Percentiles rank a stretch among this genome's conserved stretches.
Evolutionary conservation across 306 rosid species (phyloP).

Genomic region (Gastrolobium bilobum): DNA sequence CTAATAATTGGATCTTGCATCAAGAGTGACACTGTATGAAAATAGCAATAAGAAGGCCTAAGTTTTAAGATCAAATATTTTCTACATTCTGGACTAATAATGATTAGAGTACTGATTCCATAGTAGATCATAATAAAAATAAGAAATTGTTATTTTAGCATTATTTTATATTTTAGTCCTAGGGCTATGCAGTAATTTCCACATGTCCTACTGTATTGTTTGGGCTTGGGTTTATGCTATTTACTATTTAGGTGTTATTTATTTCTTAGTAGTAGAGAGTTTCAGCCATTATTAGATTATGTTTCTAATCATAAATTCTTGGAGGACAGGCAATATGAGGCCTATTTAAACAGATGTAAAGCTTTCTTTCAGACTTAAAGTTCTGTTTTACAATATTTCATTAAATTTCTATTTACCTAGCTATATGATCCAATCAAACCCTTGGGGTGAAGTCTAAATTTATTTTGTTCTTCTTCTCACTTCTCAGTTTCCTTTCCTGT

Average conservation of each 20-base stretch:
- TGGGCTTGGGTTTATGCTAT: background rate
- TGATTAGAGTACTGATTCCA: background rate
- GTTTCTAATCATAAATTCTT: background rate
- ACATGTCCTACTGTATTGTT: background rate
- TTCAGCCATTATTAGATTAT: background rate
- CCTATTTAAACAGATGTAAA: background rate
- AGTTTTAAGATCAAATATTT: background rate
- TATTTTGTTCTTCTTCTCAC: background rate
- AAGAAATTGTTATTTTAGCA: background rate
- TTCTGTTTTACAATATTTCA: background rate
- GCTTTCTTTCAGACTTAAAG: background rate
- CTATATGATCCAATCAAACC: background rate
- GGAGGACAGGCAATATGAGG: background rate
- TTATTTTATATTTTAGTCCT: background rate
- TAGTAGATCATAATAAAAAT: background rate
- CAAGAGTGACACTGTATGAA: background rate
- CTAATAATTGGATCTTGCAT: background rate
- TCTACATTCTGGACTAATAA: background rate
- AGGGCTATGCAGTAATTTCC: background rate
- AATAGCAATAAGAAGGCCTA: slow-evolving; percentile 10
- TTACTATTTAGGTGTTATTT: background rate
- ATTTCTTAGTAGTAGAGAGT: background rate
- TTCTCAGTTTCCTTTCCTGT: background rate
- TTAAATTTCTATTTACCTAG: background rate
- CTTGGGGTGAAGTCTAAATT: background rate